Percentiles rank a stretch among this genome's conserved stretches.
These are phyloP conservation scores for Eimeria brunetti DNA, from an alignment of 169 alveolate species.

Conservation along the genomic window DNA sequence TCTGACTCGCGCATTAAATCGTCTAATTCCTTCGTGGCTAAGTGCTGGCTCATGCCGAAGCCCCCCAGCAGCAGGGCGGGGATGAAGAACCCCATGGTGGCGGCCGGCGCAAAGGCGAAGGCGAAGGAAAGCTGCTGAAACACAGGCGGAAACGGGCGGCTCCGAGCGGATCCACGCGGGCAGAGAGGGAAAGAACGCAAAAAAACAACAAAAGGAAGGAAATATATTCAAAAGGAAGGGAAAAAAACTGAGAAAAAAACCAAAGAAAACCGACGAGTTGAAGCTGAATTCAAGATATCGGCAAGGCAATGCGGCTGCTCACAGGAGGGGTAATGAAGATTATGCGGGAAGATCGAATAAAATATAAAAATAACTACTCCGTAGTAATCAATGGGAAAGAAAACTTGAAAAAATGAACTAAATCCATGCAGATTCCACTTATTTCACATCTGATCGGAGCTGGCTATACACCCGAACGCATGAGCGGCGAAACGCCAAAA, in stretches of 20 bases:
- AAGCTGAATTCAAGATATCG: no score
- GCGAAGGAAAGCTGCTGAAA: background rate
- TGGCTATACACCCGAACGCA: conserved; percentile 17
- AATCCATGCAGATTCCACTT: background rate
- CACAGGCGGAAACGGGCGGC: background rate
- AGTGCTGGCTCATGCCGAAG: conserved; percentile 74
- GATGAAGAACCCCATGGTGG: conserved; percentile 78
- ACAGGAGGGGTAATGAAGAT: background rate
- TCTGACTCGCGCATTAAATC: conserved; percentile 61
- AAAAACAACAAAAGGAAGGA: background rate
- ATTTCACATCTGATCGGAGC: background rate
- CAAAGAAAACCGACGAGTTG: background rate
- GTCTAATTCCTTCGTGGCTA: conserved; percentile 75
- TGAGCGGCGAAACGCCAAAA: conserved; percentile 17
- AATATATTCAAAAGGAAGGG: background rate
- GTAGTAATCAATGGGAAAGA: background rate
- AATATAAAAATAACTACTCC: background rate
- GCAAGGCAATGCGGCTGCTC: no score
- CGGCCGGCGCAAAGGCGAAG: background rate
- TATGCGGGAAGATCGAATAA: background rate
- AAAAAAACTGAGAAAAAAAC: background rate
- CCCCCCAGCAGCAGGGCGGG: conserved; percentile 82
- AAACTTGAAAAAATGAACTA: background rate
- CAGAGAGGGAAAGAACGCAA: background rate
- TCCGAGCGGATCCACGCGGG: background rate